Evolutionary conservation across 208 protist species (phyloP).

Genomic region (Leishmania martiniquensis): DNA sequence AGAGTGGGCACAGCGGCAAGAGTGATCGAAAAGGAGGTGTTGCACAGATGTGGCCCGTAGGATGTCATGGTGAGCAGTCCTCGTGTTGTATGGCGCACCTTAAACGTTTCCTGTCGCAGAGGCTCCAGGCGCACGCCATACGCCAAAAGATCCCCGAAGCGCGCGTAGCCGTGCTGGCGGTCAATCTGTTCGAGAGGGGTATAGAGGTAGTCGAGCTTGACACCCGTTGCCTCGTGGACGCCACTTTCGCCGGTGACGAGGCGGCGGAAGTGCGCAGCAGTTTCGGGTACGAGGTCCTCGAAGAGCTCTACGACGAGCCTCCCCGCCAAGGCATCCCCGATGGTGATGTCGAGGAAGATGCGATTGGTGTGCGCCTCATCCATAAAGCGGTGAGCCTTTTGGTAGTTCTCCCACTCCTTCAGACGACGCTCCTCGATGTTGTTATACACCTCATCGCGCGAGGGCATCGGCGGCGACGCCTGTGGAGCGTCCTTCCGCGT

Average conservation of each 20-base stretch:
- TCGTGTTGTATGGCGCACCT: conserved; percentile 76
- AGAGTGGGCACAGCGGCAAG: conserved; percentile 58
- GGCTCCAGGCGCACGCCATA: conserved; percentile 53
- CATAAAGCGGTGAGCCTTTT: conserved; percentile 72
- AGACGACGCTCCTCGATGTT: conserved; percentile 83
- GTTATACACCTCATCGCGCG: conserved; percentile 44
- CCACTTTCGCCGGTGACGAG: conserved; percentile 81
- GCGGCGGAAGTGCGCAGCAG: conserved; percentile 89
- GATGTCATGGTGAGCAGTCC: conserved; percentile 92
- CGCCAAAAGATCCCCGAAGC: conserved; percentile 44
- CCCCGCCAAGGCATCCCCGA: conserved; percentile 71
- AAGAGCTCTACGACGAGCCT: conserved; percentile 93
- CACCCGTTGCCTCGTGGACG: conserved; percentile 49
- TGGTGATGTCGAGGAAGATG: conserved; percentile 85
- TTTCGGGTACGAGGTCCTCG: conserved; percentile 79
- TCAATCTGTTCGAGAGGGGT: conserved; percentile 66
- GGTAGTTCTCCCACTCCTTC: conserved; percentile 92
- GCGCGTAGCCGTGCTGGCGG: conserved; percentile 34
- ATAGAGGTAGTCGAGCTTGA: conserved; percentile 82
- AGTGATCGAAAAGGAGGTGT: conserved; percentile 81
- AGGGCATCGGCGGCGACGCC: conserved; percentile 9
- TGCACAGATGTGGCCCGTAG: conserved; percentile 69
- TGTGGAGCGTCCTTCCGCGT: conserved; percentile 14
- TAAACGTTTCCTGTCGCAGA: conserved; percentile 91
- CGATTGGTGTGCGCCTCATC: conserved; percentile 71